A percentile compares a stretch with the other conserved stretches of the same genome.
phyloP scores from a whole-genome alignment of 306 rosid species.

The Lathyrus aphaca region DNA sequence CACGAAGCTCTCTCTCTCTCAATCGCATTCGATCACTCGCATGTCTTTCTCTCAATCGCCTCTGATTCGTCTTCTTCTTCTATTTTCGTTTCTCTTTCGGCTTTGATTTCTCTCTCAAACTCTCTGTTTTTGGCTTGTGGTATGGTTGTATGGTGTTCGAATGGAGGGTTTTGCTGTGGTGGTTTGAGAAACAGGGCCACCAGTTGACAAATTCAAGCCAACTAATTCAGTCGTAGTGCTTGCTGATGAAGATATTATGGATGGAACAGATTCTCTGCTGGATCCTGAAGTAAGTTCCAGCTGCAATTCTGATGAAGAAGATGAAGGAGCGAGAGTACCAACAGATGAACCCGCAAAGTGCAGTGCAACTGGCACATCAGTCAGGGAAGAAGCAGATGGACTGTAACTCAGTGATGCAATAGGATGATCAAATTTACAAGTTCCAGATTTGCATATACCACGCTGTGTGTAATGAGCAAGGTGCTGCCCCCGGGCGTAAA shows the following conservation, averaged over 20 bases:
- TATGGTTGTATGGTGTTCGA: too few relatives aligned
- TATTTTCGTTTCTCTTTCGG: too few relatives aligned
- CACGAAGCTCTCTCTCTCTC: too few relatives aligned
- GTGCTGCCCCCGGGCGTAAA: constrained; percentile 86
- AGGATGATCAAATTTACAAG: constrained; percentile 90
- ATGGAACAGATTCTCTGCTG: constrained; percentile 65
- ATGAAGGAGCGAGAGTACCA: constrained; percentile 71
- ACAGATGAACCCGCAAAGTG: constrained; percentile 72
- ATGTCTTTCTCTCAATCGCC: too few relatives aligned
- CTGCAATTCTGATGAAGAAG: constrained; percentile 80
- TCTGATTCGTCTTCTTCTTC: too few relatives aligned
- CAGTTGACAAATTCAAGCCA: constrained; percentile 66
- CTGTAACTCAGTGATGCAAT: constrained; percentile 71
- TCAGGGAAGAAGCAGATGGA: constrained; percentile 82
- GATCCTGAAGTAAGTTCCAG: constrained; percentile 61
- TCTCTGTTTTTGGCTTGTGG: too few relatives aligned
- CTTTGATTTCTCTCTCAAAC: too few relatives aligned
- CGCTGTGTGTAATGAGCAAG: constrained; percentile 84
- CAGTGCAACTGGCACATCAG: constrained; percentile 83
- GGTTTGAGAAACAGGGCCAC: constrained; percentile 56
- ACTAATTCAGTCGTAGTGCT: constrained; percentile 69
- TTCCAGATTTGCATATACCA: constrained; percentile 91
- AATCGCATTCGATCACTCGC: too few relatives aligned
- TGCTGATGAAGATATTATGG: constrained; percentile 68
- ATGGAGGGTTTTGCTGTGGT: too few relatives aligned